A percentile compares a stretch with the other conserved stretches of the same genome.
Conservation (phyloP, 306 rosid genomes). For the Cucumis melo region DNA sequence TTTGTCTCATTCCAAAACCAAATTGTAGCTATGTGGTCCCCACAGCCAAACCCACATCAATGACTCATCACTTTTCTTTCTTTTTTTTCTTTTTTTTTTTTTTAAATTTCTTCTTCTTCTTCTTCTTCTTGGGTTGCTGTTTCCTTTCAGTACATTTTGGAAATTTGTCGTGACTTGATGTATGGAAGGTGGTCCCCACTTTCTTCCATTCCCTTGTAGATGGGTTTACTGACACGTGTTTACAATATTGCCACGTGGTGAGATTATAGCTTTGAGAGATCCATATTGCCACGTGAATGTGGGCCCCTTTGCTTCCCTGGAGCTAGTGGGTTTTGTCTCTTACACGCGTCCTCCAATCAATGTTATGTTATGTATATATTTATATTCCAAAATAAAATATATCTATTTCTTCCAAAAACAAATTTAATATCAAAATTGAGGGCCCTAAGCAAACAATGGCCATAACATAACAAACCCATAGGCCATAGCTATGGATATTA, state of each 20-base stretch:
- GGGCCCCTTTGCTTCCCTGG: neutral
- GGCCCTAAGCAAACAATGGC: neutral
- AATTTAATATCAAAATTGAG: neutral
- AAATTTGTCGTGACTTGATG: neutral
- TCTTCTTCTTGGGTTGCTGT: too few relatives aligned
- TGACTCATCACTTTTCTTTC: neutral
- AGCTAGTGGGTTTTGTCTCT: neutral
- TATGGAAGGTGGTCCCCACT: neutral
- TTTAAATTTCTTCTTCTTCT: too few relatives aligned
- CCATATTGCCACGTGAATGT: neutral
- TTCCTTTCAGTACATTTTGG: neutral
- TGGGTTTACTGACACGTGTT: neutral
- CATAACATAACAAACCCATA: neutral
- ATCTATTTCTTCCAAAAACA: too few relatives aligned
- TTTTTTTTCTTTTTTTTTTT: too few relatives aligned
- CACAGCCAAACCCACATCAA: neutral
- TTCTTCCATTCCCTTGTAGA: neutral
- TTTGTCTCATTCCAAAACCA: neutral
- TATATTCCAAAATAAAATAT: too few relatives aligned
- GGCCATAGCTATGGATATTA: neutral
- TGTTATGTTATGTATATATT: neutral
- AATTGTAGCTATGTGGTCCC: neutral
- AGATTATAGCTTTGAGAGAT: neutral
- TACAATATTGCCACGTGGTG: neutral
- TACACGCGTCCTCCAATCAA: neutral